Percentiles rank a stretch among this genome's conserved stretches.
These are phyloP conservation scores for Lablab purpureus DNA, from an alignment of 306 rosid species.

Conservation along the genomic window DNA sequence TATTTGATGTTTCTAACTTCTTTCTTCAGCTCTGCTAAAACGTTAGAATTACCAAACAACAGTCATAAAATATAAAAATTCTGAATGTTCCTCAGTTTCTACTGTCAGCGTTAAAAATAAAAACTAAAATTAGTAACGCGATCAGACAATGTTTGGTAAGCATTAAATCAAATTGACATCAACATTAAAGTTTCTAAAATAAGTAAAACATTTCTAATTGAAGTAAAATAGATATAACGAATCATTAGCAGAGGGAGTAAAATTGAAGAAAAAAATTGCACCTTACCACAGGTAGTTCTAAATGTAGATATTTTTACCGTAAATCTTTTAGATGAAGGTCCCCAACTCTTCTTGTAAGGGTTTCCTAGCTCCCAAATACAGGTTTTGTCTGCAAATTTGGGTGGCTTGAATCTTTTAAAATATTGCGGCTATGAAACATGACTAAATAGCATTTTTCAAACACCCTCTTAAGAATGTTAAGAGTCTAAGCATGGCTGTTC, in stretches of 20 bases:
- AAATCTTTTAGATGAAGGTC: not conserved
- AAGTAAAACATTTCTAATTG: not conserved
- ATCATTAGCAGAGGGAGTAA: not conserved
- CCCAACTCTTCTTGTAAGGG: not conserved
- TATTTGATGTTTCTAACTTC: not conserved
- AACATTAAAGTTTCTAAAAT: not conserved
- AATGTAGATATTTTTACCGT: not conserved
- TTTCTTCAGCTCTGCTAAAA: not conserved
- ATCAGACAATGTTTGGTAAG: not conserved
- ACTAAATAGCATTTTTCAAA: slow-evolving; percentile 1
- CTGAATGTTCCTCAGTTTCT: not conserved
- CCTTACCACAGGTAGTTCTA: not conserved
- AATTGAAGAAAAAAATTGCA: not conserved
- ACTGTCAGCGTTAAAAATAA: not conserved
- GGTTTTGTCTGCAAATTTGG: not conserved
- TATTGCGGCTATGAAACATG: not conserved
- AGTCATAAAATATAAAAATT: not conserved
- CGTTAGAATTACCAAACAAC: not conserved
- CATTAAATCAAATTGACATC: not conserved
- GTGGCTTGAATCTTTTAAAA: not conserved
- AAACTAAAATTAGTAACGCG: not conserved
- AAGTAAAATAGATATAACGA: not conserved
- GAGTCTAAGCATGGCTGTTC: not conserved
- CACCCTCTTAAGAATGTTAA: not conserved
- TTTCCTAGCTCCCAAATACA: not conserved